A percentile compares a stretch with the other conserved stretches of the same genome.
phyloP scores from a whole-genome alignment of 2,329 filamentous ascomycete genomes.

The Aspergillus spinulosporus region DNA sequence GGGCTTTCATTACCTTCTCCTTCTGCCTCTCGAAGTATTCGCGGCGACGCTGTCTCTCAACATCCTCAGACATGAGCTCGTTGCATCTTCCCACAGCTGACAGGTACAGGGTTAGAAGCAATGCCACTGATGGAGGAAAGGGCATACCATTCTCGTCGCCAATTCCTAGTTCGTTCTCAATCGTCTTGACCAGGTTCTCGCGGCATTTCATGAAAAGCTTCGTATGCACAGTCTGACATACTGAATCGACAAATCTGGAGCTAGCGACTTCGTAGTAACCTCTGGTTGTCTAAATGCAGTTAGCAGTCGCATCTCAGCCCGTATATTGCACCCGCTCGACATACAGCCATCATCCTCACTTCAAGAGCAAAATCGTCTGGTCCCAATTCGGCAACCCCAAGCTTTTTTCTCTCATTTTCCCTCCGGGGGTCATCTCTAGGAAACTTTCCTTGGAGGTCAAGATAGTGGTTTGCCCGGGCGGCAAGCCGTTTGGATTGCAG shows the following conservation, averaged over 20 bases:
- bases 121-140: not conserved
- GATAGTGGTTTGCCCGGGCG: slow-evolving; percentile 22
- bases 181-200: slow-evolving; percentile 30
- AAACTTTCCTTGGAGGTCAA: slow-evolving; percentile 52
- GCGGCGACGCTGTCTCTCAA: slow-evolving; percentile 36
- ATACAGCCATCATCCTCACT: slow-evolving; percentile 45
- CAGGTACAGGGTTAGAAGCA: not conserved
- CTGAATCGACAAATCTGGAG: slow-evolving; percentile 40
- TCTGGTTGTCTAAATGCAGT: slow-evolving; percentile 32
- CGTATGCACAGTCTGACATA: slow-evolving; percentile 39
- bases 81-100: slow-evolving; percentile 37
- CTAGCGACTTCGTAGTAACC: slow-evolving; percentile 45
- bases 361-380: slow-evolving; percentile 39
- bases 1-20: slow-evolving; percentile 37
- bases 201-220: slow-evolving; percentile 40
- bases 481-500: slow-evolving; percentile 24
- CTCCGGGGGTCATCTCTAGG: slow-evolving; percentile 19
- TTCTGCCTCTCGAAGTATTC: slow-evolving; percentile 32
- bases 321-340: slow-evolving; percentile 13
- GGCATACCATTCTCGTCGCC: slow-evolving; percentile 33
- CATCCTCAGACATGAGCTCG: slow-evolving; percentile 41
- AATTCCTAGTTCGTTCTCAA: slow-evolving; percentile 34
- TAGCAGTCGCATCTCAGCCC: slow-evolving; percentile 56
- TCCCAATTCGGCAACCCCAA: slow-evolving; percentile 31
- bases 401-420: slow-evolving; percentile 26